Evolutionary conservation across 108 stramenopile species (phyloP).

Genomic region (Discostella stelligeroides): DNA sequence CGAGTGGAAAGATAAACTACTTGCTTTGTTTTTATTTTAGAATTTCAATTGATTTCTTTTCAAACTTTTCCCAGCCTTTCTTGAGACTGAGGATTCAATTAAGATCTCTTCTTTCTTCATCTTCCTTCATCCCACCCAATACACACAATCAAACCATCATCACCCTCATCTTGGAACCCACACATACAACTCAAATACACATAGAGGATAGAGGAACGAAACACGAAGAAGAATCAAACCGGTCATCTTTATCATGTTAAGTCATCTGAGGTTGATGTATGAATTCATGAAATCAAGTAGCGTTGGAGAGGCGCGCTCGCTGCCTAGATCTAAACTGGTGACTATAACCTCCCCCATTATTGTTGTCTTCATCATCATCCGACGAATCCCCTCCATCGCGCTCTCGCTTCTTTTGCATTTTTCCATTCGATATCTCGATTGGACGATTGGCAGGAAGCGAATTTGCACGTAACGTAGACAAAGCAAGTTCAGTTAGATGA

Average conservation of each 20-base stretch:
- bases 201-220: background rate
- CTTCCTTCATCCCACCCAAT: too few species aligned
- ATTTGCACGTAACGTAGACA: constrained; percentile 65
- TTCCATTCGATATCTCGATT: constrained; percentile 38
- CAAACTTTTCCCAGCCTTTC: too few species aligned
- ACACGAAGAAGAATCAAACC: constrained; percentile 11
- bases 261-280: constrained; percentile 13
- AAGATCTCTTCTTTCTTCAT: too few species aligned
- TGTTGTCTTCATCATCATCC: constrained; percentile 58
- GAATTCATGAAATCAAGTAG: constrained; percentile 6
- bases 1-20: too few species aligned
- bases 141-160: background rate
- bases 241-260: constrained; percentile 7
- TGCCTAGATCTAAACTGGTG: constrained; percentile 82
- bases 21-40: background rate
- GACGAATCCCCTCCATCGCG: constrained; percentile 69
- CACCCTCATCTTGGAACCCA: too few species aligned
- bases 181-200: background rate
- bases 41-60: background rate
- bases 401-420: constrained; percentile 39
- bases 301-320: constrained; percentile 45
- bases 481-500: constrained; percentile 79
- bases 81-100: too few species aligned
- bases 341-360: constrained; percentile 66
- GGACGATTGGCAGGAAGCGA: constrained; percentile 73